Base-by-base conservation (phyloP, 768 basidiomycete species). In the Tubosaeta sp. region DNA sequence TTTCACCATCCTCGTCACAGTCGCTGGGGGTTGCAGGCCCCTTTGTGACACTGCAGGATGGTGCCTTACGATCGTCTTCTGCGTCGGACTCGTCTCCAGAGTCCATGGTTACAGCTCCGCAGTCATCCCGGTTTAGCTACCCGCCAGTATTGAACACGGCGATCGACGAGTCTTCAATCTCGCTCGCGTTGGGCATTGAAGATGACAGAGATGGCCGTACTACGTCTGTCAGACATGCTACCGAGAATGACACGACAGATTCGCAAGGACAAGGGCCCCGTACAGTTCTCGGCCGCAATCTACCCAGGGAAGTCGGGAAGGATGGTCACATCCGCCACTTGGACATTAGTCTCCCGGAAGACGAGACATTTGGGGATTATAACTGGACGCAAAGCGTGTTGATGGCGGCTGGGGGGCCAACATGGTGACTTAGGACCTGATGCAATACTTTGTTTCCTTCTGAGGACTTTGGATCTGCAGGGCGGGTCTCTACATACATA, bases 381-480 rank as follows among this genome's bases (percentile, higher is more conserved):
- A 80, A 87, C 61, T 91, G 89, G 88, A 84, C 84, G 41, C 73
- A 76, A 60, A 86, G 83, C 57, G 87, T 90, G 44, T 64, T 90
- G 51, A 66, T 82, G 67, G 86, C 84, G n/a, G 86, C 84, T 50
- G 82, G 84, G 44, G 73, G 78, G 41, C 57, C 65, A 12, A 46
- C 61, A 19, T 73, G 71, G 71, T 69, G 39, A 64, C 45, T 39
- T 39, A 19, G 57, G 51, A 58, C 52, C 48, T 52, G 30, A 35
- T 34, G 45, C 27, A 22, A 43, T 36, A 43, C 46, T 52, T 57
- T 21, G 31, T 45, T 51, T 55, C 52, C 45, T 49, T 41, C 10
- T 9, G 27, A 27, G 55, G 65, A 65, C 59, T 51, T 44, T 56
- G 41, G 46, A 46, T 54, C 69, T 70, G 67, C 69, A 51, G 67